Base-by-base conservation (phyloP, 352 stramenopile genomes). In the Phytophthora aleatoria region DNA sequence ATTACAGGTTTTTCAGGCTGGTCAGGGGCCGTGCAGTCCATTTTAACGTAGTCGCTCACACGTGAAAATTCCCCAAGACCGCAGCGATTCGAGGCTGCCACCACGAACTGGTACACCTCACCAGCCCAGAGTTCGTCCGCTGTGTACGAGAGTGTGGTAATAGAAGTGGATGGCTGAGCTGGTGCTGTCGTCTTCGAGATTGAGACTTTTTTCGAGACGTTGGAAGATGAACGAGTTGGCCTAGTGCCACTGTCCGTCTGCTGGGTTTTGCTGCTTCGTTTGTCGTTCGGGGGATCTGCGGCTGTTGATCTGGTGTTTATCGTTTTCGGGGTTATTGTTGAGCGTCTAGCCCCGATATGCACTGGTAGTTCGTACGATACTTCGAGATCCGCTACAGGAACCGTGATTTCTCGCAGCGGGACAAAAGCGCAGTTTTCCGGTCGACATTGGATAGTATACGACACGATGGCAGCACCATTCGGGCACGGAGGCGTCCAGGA, bases 91-190 rank as follows among this genome's bases (percentile, higher is more conserved):
- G 85, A 77, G 26, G 81, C 80, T 10, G 82, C 85, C 15, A 85
- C 76, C 15, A 82, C 71, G 48, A 93, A 93, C 50, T 91, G 82
- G 45, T 93, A 93, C 15, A 93, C 79, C 45, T 89, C 82, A 2
- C 85, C 85, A 12, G 85, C 59, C 73, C 81, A 89, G 12, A 93
- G 63, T 0, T 73, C 73, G 2, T 76, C 35, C 11, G 87, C 45
- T 0, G 48, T 69, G 45, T 76, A 87, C 9, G 76, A 73, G 3
- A 77, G 67, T 8, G 58, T 44, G 2, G 38, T 38, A 24, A 54
- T 16, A 50, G 9, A 8, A 20, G 20, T 30, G 11, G 20, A 43
- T 27, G 45, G 6, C 10, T 31, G 45, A 36, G 49, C 6, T 53
- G 35, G 8, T 1, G n/a, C 15, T 27, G 39, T 5, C n/a, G 33